phyloP scores from a whole-genome alignment of 805 yeast genomes.

The Sugiyamaella smithiae region DNA sequence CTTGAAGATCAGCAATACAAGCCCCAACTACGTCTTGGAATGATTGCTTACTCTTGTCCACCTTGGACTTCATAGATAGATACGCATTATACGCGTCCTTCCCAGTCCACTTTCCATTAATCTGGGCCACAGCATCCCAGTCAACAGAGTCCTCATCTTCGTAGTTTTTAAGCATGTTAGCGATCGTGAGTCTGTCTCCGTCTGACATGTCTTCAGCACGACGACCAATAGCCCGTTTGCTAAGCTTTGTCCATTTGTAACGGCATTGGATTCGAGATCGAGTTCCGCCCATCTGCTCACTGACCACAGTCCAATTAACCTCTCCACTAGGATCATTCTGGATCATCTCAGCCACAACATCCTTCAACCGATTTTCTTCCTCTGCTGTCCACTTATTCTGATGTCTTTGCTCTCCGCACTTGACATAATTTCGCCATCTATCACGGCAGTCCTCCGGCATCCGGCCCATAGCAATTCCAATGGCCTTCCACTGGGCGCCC shows the following conservation, averaged over 20 bases:
- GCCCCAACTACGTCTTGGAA: slow-evolving; percentile 33
- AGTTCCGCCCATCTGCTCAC: slow-evolving; percentile 84
- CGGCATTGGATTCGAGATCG: slow-evolving; percentile 93
- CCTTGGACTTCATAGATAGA: slow-evolving; percentile 53
- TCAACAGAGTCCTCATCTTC: slow-evolving; percentile 45
- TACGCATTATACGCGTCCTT: slow-evolving; percentile 60
- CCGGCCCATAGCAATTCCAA: slow-evolving; percentile 75
- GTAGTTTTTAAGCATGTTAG: slow-evolving; percentile 46
- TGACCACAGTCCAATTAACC: slow-evolving; percentile 88
- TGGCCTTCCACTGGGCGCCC: slow-evolving; percentile 84
- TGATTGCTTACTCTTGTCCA: slow-evolving; percentile 46
- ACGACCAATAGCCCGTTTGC: slow-evolving; percentile 53
- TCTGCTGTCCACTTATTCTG: slow-evolving; percentile 74
- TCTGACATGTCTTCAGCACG: slow-evolving; percentile 44
- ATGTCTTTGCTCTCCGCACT: slow-evolving; percentile 78
- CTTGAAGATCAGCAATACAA: slow-evolving; percentile 23
- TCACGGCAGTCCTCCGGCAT: slow-evolving; percentile 99
- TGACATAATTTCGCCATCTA: slow-evolving; percentile 92
- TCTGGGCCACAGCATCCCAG: slow-evolving; percentile 53
- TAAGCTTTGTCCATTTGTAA: slow-evolving; percentile 87
- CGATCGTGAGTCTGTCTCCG: slow-evolving; percentile 50
- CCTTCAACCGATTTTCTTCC: slow-evolving; percentile 63
- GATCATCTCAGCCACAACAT: slow-evolving; percentile 52
- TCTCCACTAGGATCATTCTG: slow-evolving; percentile 36
- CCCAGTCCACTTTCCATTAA: slow-evolving; percentile 56